Evolutionary conservation across 2,329 filamentous ascomycete genomes (phyloP).

Genomic region (Arachnopeziza araneosa): DNA sequence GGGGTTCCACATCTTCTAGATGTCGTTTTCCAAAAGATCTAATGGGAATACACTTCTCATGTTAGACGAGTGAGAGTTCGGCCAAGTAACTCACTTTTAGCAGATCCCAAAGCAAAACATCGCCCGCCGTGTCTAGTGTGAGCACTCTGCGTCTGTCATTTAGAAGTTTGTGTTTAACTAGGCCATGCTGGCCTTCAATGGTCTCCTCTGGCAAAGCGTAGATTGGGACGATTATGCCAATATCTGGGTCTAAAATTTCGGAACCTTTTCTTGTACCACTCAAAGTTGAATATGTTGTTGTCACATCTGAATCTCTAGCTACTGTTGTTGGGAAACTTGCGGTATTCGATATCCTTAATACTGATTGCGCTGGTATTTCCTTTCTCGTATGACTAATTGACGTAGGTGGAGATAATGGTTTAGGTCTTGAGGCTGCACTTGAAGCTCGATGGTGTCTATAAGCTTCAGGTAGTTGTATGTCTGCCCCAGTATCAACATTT

Average conservation of each 20-base stretch:
- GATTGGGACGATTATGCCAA: constrained; percentile 53
- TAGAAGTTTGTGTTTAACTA: constrained; percentile 88
- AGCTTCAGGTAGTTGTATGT: constrained; percentile 58
- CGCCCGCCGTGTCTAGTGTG: constrained; percentile 89
- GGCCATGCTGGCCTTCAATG: constrained; percentile 89
- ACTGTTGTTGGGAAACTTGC: constrained; percentile 61
- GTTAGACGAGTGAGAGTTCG: constrained; percentile 23
- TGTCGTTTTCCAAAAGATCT: constrained; percentile 92
- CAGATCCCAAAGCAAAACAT: constrained; percentile 92
- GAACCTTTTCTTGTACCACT: constrained; percentile 50
- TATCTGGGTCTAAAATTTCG: constrained; percentile 46
- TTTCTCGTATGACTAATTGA: constrained; percentile 40
- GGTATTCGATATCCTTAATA: constrained; percentile 79
- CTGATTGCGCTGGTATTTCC: constrained; percentile 70
- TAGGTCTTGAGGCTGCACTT: constrained; percentile 36
- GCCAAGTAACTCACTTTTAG: constrained; percentile 56
- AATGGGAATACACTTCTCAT: constrained; percentile 68
- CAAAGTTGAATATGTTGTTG: constrained; percentile 43
- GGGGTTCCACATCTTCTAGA: constrained; percentile 82
- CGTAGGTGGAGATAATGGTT: constrained; percentile 32
- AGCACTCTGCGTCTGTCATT: constrained; percentile 87
- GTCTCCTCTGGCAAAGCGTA: constrained; percentile 68
- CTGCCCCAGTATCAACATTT: constrained; percentile 73
- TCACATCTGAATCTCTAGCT: constrained; percentile 49
- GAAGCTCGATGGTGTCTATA: constrained; percentile 46